Percentiles rank a stretch among this genome's conserved stretches.
Conservation (phyloP, 106 monocot genomes). For the Dendrobium catenatum region DNA sequence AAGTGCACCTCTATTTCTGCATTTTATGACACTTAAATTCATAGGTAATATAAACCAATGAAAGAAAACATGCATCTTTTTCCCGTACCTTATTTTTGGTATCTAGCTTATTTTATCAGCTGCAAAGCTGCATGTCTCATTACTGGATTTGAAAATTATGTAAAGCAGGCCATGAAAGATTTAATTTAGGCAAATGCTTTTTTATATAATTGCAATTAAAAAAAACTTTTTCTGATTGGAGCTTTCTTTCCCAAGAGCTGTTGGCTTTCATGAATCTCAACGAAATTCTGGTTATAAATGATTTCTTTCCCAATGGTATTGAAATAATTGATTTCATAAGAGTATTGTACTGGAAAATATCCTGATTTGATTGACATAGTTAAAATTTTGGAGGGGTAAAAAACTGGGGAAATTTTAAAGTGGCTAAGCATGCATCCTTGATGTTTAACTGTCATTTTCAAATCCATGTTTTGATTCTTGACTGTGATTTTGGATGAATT, state of each 20-base stretch:
- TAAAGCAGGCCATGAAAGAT: background rate
- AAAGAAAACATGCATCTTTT: background rate
- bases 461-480: background rate
- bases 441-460: background rate
- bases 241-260: background rate
- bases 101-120: background rate
- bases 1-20: background rate
- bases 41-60: no score
- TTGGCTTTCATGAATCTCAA: background rate
- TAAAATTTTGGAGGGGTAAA: background rate
- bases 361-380: background rate
- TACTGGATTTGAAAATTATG: background rate
- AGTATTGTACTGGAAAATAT: background rate
- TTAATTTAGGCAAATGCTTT: background rate
- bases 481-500: slow-evolving; percentile 4
- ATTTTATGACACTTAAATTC: background rate
- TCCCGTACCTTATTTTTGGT: background rate
- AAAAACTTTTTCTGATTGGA: no score
- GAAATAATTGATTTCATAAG: background rate
- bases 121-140: background rate
- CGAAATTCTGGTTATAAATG: background rate
- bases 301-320: background rate
- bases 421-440: background rate
- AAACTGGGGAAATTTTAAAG: background rate
- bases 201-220: background rate